phyloP scores from a whole-genome alignment of 2,329 filamentous ascomycete genomes.

The Aspergillus unguis region DNA sequence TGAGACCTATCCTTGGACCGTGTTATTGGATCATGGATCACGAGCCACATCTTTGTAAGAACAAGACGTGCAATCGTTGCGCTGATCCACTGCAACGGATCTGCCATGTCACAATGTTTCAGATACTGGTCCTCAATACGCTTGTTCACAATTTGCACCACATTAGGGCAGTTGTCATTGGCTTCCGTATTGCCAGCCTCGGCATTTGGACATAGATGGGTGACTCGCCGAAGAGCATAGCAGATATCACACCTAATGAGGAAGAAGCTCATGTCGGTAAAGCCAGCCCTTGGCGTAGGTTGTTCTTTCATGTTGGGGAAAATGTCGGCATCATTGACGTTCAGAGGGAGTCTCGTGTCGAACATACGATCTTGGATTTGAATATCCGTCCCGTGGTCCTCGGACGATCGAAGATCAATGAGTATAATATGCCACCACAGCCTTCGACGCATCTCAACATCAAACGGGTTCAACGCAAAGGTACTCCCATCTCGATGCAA shows the following conservation, averaged over 20 bases:
- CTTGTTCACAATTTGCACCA: conserved; percentile 53
- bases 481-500: conserved; percentile 51
- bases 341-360: conserved; percentile 49
- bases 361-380: conserved; percentile 44
- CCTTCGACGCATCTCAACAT: conserved; percentile 52
- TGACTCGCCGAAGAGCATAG: conserved; percentile 39
- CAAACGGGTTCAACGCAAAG: conserved; percentile 48
- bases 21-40: conserved; percentile 71
- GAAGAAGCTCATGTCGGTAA: conserved; percentile 53
- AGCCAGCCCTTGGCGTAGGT: conserved; percentile 49
- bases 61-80: conserved; percentile 68
- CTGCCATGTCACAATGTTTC: conserved; percentile 48
- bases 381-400: conserved; percentile 50
- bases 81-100: conserved; percentile 64
- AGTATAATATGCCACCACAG: conserved; percentile 52
- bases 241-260: conserved; percentile 55
- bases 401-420: conserved; percentile 48
- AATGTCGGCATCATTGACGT: conserved; percentile 53
- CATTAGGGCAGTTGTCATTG: conserved; percentile 37
- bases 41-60: conserved; percentile 73
- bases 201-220: conserved; percentile 32
- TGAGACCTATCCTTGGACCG: conserved; percentile 52
- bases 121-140: conserved; percentile 57
- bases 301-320: conserved; percentile 47
- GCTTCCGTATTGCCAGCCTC: conserved; percentile 17